Evolutionary conservation across 306 rosid genomes (phyloP).

Genomic region (Nissolia schottii): DNA sequence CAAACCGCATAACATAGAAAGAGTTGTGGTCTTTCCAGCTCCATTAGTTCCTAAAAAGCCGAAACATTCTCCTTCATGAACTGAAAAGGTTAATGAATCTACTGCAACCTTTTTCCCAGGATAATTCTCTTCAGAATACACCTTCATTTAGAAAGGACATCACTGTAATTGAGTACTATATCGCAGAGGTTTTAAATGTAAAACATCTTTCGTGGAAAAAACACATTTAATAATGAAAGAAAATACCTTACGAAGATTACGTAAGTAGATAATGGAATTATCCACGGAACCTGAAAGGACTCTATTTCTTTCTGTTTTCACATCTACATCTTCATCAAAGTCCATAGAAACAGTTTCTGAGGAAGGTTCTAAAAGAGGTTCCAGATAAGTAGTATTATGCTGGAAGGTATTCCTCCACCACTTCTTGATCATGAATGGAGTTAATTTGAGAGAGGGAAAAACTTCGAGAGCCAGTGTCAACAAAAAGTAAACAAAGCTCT

Average conservation of each 20-base stretch:
- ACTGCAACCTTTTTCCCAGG: constrained; percentile 71
- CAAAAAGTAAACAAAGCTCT: constrained; percentile 72
- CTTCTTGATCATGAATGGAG: constrained; percentile 41
- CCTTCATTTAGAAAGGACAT: constrained; percentile 44
- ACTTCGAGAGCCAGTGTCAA: constrained; percentile 74
- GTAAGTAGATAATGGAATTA: constrained; percentile 78
- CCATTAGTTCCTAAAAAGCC: constrained; percentile 98
- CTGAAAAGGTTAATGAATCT: constrained; percentile 84
- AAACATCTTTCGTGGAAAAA: constrained; percentile 7
- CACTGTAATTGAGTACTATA: background rate
- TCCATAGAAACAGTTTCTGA: constrained; percentile 38
- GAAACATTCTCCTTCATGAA: constrained; percentile 94
- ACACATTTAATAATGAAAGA: constrained; percentile 8
- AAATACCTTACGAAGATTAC: constrained; percentile 83
- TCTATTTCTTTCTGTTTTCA: constrained; percentile 78
- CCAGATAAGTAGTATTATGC: constrained; percentile 41
- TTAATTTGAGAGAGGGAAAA: constrained; percentile 59
- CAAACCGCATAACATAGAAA: constrained; percentile 87
- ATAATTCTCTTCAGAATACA: constrained; percentile 61
- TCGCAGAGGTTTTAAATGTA: background rate
- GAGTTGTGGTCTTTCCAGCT: constrained; percentile 95
- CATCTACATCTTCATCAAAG: constrained; percentile 77
- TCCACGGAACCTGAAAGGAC: constrained; percentile 83
- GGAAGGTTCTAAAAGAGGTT: constrained; percentile 63
- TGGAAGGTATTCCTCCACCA: constrained; percentile 49